Percentiles rank a stretch among this genome's conserved stretches.
phyloP scores from a whole-genome alignment of 1,284 basidiomycete genomes.

The Moesziomyces antarcticus region DNA sequence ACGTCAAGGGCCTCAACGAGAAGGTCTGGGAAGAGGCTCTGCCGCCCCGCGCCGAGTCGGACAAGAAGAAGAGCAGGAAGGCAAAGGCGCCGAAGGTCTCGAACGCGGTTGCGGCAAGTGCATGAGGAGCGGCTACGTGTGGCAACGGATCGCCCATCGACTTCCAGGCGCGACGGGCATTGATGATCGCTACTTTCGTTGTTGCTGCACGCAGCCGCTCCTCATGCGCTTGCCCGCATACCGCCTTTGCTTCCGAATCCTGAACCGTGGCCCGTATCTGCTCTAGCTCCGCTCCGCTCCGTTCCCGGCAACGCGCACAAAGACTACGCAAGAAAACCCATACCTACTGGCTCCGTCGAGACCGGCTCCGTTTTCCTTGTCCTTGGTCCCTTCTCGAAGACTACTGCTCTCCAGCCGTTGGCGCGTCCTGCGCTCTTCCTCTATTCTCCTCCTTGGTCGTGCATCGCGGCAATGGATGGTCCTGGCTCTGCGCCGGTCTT shows the following conservation, averaged over 20 bases:
- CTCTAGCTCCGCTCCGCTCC: constrained; percentile 27
- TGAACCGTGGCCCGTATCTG: constrained; percentile 9
- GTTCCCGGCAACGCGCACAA: constrained; percentile 16
- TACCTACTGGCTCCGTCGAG: constrained; percentile 46
- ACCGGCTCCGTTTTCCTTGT: constrained; percentile 45
- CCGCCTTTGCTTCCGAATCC: constrained; percentile 1
- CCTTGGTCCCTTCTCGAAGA: constrained; percentile 1
- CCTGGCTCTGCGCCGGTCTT: constrained; percentile 37
- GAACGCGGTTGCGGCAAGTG: constrained; percentile 47
- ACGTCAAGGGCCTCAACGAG: constrained; percentile 61
- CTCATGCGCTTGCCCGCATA: constrained; percentile 34
- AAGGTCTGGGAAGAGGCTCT: constrained; percentile 62
- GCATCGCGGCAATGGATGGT: constrained; percentile 24
- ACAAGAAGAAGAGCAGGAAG: constrained; percentile 57
- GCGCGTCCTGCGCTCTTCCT: constrained; percentile 34
- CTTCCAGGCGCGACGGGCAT: not conserved
- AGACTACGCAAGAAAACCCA: constrained; percentile 46
- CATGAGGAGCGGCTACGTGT: constrained; percentile 52
- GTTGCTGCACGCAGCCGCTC: constrained; percentile 53
- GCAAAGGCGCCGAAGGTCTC: constrained; percentile 36
- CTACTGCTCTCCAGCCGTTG: constrained; percentile 46
- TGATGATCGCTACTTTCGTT: constrained; percentile 15
- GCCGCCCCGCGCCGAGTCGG: constrained; percentile 38
- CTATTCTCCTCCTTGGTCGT: constrained; percentile 18
- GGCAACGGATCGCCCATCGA: constrained; percentile 29